Conservation (phyloP, 2,329 filamentous ascomycete species). For the Cadophora sp. region DNA sequence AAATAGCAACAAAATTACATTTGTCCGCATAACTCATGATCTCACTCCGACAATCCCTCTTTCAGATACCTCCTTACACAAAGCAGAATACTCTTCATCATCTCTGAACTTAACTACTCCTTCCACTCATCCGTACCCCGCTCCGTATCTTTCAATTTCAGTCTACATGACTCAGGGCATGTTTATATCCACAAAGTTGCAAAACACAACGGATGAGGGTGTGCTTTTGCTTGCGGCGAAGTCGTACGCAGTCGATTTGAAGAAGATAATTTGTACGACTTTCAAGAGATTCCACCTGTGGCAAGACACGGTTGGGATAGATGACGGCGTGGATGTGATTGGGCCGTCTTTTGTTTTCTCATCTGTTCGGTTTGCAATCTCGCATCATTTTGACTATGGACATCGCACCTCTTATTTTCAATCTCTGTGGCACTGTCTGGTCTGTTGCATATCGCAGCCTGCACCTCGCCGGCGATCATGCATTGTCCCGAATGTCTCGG, state of each 20-base stretch:
- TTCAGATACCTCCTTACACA: too few relatives aligned
- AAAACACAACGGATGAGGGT: too few relatives aligned
- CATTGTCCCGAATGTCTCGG: background rate
- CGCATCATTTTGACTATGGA: background rate
- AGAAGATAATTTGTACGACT: too few relatives aligned
- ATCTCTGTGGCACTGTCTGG: background rate
- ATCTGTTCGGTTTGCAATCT: background rate
- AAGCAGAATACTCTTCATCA: too few relatives aligned
- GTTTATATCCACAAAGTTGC: background rate
- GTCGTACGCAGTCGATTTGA: background rate
- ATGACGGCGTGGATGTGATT: background rate
- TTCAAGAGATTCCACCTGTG: too few relatives aligned
- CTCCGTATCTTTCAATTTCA: background rate
- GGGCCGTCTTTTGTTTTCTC: background rate
- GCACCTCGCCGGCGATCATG: slow-evolving; percentile 1
- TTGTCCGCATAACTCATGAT: too few relatives aligned
- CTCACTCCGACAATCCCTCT: too few relatives aligned
- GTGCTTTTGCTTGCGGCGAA: background rate
- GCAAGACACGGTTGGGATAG: too few relatives aligned
- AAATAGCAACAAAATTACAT: too few relatives aligned
- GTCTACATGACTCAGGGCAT: background rate
- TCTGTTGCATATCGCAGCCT: slow-evolving; percentile 6
- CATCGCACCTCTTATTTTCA: too few relatives aligned
- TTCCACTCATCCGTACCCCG: background rate
- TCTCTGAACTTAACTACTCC: background rate